Base-by-base conservation (phyloP, 1,284 basidiomycete species). In the Sanguinoderma infundibulare region DNA sequence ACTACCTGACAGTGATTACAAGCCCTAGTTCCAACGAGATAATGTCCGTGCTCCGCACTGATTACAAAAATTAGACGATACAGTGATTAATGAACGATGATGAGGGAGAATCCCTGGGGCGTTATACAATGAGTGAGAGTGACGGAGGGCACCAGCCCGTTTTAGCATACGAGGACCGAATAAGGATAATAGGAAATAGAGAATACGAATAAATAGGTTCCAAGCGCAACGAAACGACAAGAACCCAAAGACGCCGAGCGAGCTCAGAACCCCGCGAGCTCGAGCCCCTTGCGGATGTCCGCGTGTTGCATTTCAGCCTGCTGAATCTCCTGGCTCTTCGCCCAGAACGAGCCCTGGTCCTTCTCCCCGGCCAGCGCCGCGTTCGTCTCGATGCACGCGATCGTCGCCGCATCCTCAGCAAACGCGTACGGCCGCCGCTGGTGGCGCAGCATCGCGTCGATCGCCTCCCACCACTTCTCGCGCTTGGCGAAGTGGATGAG, bases 211-310 rank as follows among this genome's bases (percentile, higher is more conserved):
- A 55, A 34, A 47, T 35, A 46, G 9, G 17, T n/a, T 36, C 39
- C 39, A 53, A 26, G 5, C 14, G 26, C 22, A 10, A 12, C 51
- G 5, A 56, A 49, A 32, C 28, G 17, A 24, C 28, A 8, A 49
- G 5, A 24, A 20, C 35, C 42, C 24, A 40, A 7, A 15, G 10
- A 10, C 17, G 5, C 22, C 14, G 17, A 55, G 57, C 26, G 51
- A 56, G 55, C 59, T 75, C 66, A 87, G 67, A 87, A 87, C 12
- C 85, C 86, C 55, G 85, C 85, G 30, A 81, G 82, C 72, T 87
- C 85, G 51, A 87, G 73, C 22, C 85, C 85, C 67, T 81, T 84
- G 65, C 84, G 76, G 58, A 89, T 86, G 72, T 89, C 86, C 24
- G 85, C 83, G 72, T 86, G 81, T 24, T 81, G 79, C 53, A 85